phyloP scores from a whole-genome alignment of 2,329 filamentous ascomycete genomes.

The Pezicula carpinea region DNA sequence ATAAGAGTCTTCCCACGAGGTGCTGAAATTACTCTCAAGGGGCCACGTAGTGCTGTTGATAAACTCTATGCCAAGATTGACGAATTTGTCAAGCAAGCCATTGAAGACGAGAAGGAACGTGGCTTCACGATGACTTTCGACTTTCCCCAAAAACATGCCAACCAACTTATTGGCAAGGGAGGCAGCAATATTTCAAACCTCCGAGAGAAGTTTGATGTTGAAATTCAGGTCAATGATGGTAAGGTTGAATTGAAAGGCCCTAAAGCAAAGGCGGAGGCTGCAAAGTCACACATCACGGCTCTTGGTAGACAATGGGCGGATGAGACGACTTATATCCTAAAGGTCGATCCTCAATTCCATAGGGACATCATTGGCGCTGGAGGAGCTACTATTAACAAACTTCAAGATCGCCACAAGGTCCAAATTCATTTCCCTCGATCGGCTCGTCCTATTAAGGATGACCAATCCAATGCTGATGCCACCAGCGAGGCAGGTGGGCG shows the following conservation, averaged over 20 bases:
- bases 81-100: constrained; percentile 80
- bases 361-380: constrained; percentile 87
- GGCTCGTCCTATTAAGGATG: constrained; percentile 61
- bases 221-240: constrained; percentile 87
- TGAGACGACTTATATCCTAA: constrained; percentile 80
- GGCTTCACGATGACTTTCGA: constrained; percentile 83
- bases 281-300: constrained; percentile 74
- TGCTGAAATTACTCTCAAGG: constrained; percentile 67
- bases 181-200: constrained; percentile 63
- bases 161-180: constrained; percentile 70
- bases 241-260: constrained; percentile 95
- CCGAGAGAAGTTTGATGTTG: constrained; percentile 62
- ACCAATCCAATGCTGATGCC: constrained; percentile 65
- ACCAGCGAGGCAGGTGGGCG: constrained; percentile 59
- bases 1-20: constrained; percentile 55
- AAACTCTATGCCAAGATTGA: constrained; percentile 68
- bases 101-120: constrained; percentile 89
- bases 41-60: constrained; percentile 68
- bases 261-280: constrained; percentile 86
- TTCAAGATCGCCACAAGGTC: constrained; percentile 90
- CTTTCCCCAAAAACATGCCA: constrained; percentile 92
- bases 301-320: constrained; percentile 83
- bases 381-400: constrained; percentile 82
- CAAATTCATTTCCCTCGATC: constrained; percentile 87
- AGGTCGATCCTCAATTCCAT: constrained; percentile 92